Evolutionary conservation across 2,329 filamentous ascomycete species (phyloP), one percentile per base, ranked within the genome.

Genomic region (Alternaria arborescens): DNA sequence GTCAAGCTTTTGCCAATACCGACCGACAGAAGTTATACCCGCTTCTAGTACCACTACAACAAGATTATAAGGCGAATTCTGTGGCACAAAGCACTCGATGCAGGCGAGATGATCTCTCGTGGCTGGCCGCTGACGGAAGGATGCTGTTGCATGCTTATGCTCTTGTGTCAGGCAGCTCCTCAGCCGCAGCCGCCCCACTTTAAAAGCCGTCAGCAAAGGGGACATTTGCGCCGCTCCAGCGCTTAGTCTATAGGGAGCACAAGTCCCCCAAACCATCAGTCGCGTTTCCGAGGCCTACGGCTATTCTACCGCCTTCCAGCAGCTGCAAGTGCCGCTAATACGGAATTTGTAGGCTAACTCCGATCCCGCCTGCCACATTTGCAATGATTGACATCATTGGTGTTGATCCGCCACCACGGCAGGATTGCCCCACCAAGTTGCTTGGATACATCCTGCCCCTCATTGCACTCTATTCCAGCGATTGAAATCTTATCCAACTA

Each of bases 1-100:
- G 51, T 55, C 55, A 69, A 71, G 62, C 66, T 66, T 69, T 68
- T 58, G 69, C 69, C 68, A 68, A 66, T 60, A 38, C 55, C 36
- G 52, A 24, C 55, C 24, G 30, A 52, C 52, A 38, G 32, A 38
- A 48, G 38, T 47, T 36, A 47, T 42, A 48, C 47, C 28, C 18
- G 52, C 55, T 57, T 62, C 38, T 24, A n/a, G 30, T 18, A 36
- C 43, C 34, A 52, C 26, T n/a, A 18, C 30, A 32, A 34, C 42
- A 55, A 56, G 40, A 51, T 51, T 56, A 10, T 20, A 42, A 16
- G 41, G 36, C 16, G n/a, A 1, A n/a, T 26, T 32, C 26, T 20
- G 16, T 24, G 42, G 20, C 41, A 47, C 26, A n/a, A 38, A 32
- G 44, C 44, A 48, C 8, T 34, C 38, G 5, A 22, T 32, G 8